Evolutionary conservation across 495 filamentous ascomycete genomes (phyloP).

Genomic region (Penicillium subrubescens): DNA sequence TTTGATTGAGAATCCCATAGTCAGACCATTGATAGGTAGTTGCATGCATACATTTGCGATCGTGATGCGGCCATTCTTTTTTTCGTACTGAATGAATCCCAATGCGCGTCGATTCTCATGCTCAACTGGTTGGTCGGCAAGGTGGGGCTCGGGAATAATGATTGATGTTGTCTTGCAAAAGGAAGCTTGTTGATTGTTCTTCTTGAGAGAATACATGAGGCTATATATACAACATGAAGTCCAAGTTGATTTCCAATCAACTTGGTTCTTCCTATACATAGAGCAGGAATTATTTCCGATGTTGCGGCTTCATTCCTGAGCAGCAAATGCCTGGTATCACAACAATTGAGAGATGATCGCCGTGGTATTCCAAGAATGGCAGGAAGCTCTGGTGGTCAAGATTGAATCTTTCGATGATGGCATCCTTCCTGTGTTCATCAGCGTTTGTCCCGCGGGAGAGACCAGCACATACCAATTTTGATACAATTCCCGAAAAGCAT

Average conservation of each 20-base stretch:
- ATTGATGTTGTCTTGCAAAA: too few relatives aligned
- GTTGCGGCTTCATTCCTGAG: too few relatives aligned
- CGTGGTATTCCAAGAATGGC: not conserved
- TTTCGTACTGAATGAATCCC: slow-evolving; percentile 21
- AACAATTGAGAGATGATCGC: not conserved
- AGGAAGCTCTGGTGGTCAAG: slow-evolving; percentile 1
- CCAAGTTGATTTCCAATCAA: too few relatives aligned
- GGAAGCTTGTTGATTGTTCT: too few relatives aligned
- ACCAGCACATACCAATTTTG: not conserved
- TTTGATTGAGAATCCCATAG: slow-evolving; percentile 6
- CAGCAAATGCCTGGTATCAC: too few relatives aligned
- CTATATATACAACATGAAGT: too few relatives aligned
- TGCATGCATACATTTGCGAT: slow-evolving; percentile 13
- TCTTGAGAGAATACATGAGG: too few relatives aligned
- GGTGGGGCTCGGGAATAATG: not conserved
- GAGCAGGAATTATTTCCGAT: too few relatives aligned
- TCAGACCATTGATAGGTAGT: slow-evolving; percentile 11
- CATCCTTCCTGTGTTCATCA: slow-evolving; percentile 1
- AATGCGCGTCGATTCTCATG: not conserved
- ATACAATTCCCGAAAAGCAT: slow-evolving; percentile 5
- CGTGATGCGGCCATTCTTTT: slow-evolving; percentile 8
- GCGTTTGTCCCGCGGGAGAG: not conserved
- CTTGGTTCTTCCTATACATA: too few relatives aligned
- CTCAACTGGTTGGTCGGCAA: not conserved
- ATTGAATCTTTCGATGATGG: not conserved